phyloP scores from a whole-genome alignment of 1,139 yeast genomes.

The Yamadazyma friedrichii region DNA sequence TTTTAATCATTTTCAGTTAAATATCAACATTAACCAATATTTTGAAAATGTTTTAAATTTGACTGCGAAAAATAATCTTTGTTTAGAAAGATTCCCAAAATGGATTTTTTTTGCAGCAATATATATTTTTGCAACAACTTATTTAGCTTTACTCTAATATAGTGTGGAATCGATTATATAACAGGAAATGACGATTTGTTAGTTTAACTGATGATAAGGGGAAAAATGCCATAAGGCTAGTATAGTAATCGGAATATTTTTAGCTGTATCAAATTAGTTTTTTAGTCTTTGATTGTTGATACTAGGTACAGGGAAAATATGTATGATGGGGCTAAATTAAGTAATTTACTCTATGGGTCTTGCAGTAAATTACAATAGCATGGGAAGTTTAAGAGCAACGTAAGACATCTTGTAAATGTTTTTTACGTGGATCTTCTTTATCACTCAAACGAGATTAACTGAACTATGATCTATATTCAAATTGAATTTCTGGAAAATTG shows the following conservation, averaged over 20 bases:
- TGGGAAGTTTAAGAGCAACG: neutral
- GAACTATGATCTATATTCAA: too few relatives aligned
- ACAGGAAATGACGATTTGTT: too few relatives aligned
- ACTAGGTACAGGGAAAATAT: neutral
- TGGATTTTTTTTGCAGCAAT: neutral
- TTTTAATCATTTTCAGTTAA: neutral
- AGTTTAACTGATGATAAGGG: too few relatives aligned
- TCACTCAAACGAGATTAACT: too few relatives aligned
- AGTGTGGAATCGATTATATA: too few relatives aligned
- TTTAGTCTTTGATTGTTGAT: neutral
- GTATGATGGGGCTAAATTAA: neutral
- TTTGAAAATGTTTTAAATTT: neutral
- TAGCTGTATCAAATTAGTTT: neutral
- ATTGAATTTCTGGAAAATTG: too few relatives aligned
- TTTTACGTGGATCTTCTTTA: neutral
- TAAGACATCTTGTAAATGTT: neutral
- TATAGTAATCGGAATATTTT: too few relatives aligned
- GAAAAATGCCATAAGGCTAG: too few relatives aligned
- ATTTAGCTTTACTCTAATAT: too few relatives aligned
- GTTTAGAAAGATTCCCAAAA: neutral
- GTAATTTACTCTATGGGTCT: neutral
- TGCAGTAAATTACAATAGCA: neutral
- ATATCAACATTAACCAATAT: neutral
- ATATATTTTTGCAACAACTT: neutral
- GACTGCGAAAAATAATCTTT: constrained; percentile 1